Evolutionary conservation across 306 rosid species (phyloP), one percentile per base, ranked within the genome.

Genomic region (Cucumis melo): DNA sequence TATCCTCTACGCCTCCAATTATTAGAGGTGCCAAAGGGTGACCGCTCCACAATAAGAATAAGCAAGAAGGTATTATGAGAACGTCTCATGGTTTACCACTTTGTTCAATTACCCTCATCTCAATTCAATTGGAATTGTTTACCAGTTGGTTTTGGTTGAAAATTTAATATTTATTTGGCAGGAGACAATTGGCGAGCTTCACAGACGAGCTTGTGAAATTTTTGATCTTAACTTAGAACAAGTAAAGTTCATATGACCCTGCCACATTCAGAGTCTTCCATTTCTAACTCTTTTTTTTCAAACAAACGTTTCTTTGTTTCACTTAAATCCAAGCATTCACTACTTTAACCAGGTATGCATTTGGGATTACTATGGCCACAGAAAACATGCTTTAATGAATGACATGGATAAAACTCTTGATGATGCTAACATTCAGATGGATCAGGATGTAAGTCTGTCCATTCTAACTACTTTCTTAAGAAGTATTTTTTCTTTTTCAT

Each of bases 361-460:
- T 78, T 94, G 98, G 98, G 98, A 94, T 83, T 94, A 88, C 81
- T 91, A 91, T 87, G 94, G 89, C 76, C 86, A 91, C 77, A 85
- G 86, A 80, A 89, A 82, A 74, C 94, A 94, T 84, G 89, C 96
- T 77, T 84, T 94, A 91, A 94, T 94, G 94, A 91, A 83, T 79
- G 97, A 94, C 89, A 86, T 91, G 94, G 95, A 91, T 80, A 90
- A 89, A 87, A 91, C 98, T 50, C 96, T 94, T 50, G 97, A 94
- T 84, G 98, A 94, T 85, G 98, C 91, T 77, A 94, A 94, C 80
- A 83, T 94, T 78, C 98, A 94, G 84, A 94, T 91, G 98, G 98
- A 94, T 83, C 98, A 94, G 81, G 96, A 94, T 87, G 98, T 94
- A 76, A 50, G 98, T 83, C 61, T 65, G 61, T 39, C 39, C 75